These are phyloP conservation scores for Trametes pubescens DNA, from an alignment of 1,284 basidiomycete species.

Conservation along the genomic window DNA sequence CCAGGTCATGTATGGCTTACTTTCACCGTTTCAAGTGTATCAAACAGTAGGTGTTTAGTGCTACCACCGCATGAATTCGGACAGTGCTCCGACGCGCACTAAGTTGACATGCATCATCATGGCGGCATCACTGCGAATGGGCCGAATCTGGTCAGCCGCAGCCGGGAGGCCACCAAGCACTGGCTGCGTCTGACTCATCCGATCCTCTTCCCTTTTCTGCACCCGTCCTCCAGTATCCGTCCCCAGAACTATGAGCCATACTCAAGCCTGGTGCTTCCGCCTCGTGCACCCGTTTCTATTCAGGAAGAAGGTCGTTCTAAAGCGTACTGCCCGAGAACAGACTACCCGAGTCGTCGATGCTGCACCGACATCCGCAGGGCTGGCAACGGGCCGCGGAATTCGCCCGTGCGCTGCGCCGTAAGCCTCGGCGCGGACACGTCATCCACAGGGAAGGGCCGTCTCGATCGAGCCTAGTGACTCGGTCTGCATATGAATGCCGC, in stretches of 20 bases:
- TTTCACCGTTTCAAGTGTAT: background rate
- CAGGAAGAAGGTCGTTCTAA: background rate
- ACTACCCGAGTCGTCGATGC: background rate
- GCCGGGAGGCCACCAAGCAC: background rate
- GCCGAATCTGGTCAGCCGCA: conserved; percentile 20
- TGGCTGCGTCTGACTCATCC: conserved; percentile 15
- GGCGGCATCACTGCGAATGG: background rate
- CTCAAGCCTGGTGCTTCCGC: background rate
- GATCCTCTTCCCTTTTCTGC: background rate
- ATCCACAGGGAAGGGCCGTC: conserved; percentile 3
- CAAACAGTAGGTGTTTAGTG: background rate
- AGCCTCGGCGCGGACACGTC: conserved; percentile 16
- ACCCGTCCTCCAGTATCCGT: background rate
- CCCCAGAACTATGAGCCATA: background rate
- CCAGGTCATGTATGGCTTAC: background rate
- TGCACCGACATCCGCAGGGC: conserved; percentile 8
- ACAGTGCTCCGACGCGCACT: background rate
- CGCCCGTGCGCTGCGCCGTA: conserved; percentile 9
- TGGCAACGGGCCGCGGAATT: background rate
- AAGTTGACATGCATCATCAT: background rate
- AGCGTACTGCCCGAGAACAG: background rate
- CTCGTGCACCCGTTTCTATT: background rate
- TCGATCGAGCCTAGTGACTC: conserved; percentile 15
- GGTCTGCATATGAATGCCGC: conserved; percentile 21
- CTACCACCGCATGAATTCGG: background rate